These are phyloP conservation scores for Arthrobotrys conoides DNA, from an alignment of 2,329 filamentous ascomycete genomes.

Conservation along the genomic window DNA sequence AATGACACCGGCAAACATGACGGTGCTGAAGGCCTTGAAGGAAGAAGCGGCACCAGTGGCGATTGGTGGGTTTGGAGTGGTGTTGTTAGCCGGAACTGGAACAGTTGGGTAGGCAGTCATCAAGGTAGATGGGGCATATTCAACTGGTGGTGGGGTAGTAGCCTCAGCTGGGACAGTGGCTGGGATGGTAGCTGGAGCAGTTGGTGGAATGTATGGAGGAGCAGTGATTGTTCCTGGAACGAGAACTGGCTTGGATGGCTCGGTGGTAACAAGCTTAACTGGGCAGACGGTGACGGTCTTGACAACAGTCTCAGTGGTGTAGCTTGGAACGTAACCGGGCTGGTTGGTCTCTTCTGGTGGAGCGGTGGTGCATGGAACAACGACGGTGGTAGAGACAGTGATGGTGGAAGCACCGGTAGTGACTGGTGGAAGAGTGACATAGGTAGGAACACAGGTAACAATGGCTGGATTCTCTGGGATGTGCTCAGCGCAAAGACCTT, in stretches of 20 bases:
- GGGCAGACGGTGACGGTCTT: slow-evolving; percentile 60
- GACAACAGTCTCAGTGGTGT: slow-evolving; percentile 50
- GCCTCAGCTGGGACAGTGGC: slow-evolving; percentile 47
- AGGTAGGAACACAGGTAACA: slow-evolving; percentile 79
- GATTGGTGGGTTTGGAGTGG: slow-evolving; percentile 51
- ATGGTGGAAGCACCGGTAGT: slow-evolving; percentile 66
- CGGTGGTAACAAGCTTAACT: slow-evolving; percentile 57
- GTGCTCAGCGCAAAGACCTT: slow-evolving; percentile 87
- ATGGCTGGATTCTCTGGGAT: slow-evolving; percentile 85
- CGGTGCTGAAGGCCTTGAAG: slow-evolving; percentile 57
- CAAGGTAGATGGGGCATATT: slow-evolving; percentile 50
- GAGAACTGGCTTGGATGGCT: slow-evolving; percentile 57
- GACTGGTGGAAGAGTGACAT: slow-evolving; percentile 73
- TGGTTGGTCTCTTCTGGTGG: slow-evolving; percentile 25
- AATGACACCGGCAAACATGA: slow-evolving; percentile 45
- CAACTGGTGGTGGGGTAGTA: slow-evolving; percentile 35
- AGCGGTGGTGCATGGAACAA: slow-evolving; percentile 46
- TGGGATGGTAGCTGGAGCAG: slow-evolving; percentile 47
- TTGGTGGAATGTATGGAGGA: slow-evolving; percentile 54
- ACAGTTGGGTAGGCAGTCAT: slow-evolving; percentile 49
- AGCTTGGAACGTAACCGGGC: slow-evolving; percentile 40
- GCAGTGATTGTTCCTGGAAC: slow-evolving; percentile 55
- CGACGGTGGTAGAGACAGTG: slow-evolving; percentile 67
- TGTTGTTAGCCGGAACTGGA: slow-evolving; percentile 29
- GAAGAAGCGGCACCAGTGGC: slow-evolving; percentile 58